Evolutionary conservation across 1,139 yeast species (phyloP), one percentile per base, ranked within the genome.

Genomic region (Fermentozyma sake): DNA sequence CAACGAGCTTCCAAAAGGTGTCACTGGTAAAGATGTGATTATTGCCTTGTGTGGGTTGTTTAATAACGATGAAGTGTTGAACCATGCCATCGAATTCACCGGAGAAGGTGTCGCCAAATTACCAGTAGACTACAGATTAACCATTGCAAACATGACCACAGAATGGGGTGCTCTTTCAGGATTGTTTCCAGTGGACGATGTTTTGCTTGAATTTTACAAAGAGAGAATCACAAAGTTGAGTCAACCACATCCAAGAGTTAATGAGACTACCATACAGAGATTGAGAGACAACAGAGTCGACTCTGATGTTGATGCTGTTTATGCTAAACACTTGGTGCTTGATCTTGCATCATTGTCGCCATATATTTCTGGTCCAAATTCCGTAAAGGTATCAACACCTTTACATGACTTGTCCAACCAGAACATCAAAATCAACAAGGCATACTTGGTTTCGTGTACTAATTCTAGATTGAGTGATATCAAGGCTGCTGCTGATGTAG

Each of bases 131-230:
- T 89, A 85, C 58, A 76, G 99, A 52, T 71, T 91, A 42, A 91
- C 98, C 13, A 89, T 91, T 42, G 98, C 98, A 32, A 91, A 91
- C 53, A 91, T 91, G 99, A 91, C 98, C 28, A 91, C 99, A 22
- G 99, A 91, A 60, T 91, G 99, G 99, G 99, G 99, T 46, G 98
- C 99, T 1, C 68, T 91, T 10, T 83, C 96, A 5, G 99, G 99
- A 23, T 64, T 91, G 35, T 91, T 91, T 75, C 97, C 99, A 4
- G 87, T 91, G 12, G 99, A 91, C 53, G 66, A 74, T 14, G 77
- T 77, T 11, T 66, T 87, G 44, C 58, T 87, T 23, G 65, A 79
- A 31, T 91, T 89, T 79, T 91, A 91, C 61, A 67, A 79, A 38
- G 58, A 75, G 27, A 70, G 96, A 48, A 52, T 86, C 31, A 40